Evolutionary conservation across 352 stramenopile genomes (phyloP), one percentile per base, ranked within the genome.

Genomic region (Achlya hypogyna): DNA sequence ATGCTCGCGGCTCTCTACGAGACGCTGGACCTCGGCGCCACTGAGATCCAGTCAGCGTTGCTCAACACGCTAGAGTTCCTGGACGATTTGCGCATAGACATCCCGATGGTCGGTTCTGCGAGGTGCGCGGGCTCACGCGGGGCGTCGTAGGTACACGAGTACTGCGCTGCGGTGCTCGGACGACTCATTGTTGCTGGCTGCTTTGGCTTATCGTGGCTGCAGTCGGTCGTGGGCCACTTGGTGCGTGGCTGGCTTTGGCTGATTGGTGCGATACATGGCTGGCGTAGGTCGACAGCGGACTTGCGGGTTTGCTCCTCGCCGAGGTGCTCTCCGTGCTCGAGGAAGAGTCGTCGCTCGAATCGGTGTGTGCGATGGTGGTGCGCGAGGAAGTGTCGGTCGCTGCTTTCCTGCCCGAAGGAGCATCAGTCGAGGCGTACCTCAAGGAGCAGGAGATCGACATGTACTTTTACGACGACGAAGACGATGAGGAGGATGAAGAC

Each of bases 71-170:
- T 88, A 66, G 84, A 93, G 69, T 92, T 93, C 53, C 71, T 95
- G 5, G 86, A 93, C 60, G 86, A 95, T 38, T 77, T 95, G 62
- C 81, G 79, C 53, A 95, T 95, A 53, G 86, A 95, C 66, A 84
- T 93, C 29, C 86, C 86, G 20, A 74, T 90, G 16, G 81, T 90
- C 23, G 8, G 29, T 54, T 54, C 23, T 54, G n/a, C 16, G 23
- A 54, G 6, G 23, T 16, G 16, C 29, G 49, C 16, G 8, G 29
- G 6, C 6, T 6, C 6, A 14, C 29, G 6, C 16, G 29, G 14
- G 6, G 49, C 2, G 10, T 2, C 31, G 49, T 56, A 56, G 49
- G 49, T 56, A n/a, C 83, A 93, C 47, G 75, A 91, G 71, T 93
- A 93, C 71, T 86, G 74, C 28, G 86, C 77, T 5, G 53, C 88